phyloP scores from a whole-genome alignment of 345 rosid species.

The Sisymbrium irio region DNA sequence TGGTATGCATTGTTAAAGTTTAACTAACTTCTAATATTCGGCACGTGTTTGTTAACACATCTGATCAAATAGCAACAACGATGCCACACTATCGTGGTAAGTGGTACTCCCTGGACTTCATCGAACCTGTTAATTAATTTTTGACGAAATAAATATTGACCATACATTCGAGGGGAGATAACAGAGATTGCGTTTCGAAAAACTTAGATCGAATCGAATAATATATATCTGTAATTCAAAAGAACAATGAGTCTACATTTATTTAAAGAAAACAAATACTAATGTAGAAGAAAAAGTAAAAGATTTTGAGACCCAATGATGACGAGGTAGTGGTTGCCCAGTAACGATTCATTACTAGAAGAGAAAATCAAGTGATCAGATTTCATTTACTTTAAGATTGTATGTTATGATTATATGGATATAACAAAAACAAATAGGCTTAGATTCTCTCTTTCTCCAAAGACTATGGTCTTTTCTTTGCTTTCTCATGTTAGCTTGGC shows the following conservation, averaged over 20 bases:
- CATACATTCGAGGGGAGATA: background rate
- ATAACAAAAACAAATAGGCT: background rate
- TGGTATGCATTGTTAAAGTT: background rate
- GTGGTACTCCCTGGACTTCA: background rate
- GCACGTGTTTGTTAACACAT: background rate
- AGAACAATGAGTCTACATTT: background rate
- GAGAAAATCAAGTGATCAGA: background rate
- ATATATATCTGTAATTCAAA: background rate
- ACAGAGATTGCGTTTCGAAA: background rate
- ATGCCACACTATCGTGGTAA: background rate
- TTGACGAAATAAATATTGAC: too few species aligned
- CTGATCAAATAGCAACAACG: background rate
- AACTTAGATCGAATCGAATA: background rate
- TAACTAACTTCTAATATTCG: conserved; percentile 3
- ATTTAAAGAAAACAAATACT: background rate
- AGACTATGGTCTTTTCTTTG: too few species aligned
- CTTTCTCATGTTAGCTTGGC: too few species aligned
- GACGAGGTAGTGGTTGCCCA: conserved; percentile 3
- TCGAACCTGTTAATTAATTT: too few species aligned
- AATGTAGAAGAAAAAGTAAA: background rate
- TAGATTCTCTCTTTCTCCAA: too few species aligned
- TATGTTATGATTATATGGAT: background rate
- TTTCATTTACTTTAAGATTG: too few species aligned
- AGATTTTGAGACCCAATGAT: background rate
- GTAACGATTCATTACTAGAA: background rate